Base-by-base conservation (phyloP, 163 green algal species). In the Chloroidium sp. region DNA sequence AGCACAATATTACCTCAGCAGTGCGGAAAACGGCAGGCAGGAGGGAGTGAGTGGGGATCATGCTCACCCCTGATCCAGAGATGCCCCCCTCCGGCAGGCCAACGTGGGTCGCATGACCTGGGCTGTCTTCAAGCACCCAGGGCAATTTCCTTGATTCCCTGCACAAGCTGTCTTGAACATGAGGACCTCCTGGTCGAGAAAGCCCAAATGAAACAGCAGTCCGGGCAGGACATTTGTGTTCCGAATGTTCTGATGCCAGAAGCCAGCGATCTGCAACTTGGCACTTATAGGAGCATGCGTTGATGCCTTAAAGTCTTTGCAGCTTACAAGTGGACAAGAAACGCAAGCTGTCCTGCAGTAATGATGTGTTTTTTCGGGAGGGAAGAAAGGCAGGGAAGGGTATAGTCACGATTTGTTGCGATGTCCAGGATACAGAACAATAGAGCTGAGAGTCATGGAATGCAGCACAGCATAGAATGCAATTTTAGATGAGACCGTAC, bases 41-140 rank as follows among this genome's bases (percentile, higher is more conserved):
- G 36, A 36, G 36, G 64, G 64, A 6, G 64, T 72, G 6, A 6
- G 64, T 6, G 6, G 8, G 6, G 64, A 72, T 72, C 6, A 72
- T 72, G 64, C 64, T 6, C 64, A 72, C 64, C 2, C 8, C 6
- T 8, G 59, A 10, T 14, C 76, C 61, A 57, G 60, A 4, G 6
- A 79, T 10, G 1, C 76, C 76, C 12, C 76, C 76, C 60, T 79
- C 76, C 60, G 61, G 61, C 57, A 61, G 76, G 4, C 76, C 76
- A 60, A 59, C 59, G 76, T 79, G 76, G 69, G 57, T 79, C 60
- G 62, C 6, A 69, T 36, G 61, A 8, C 61, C 60, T 72, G 59
- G 8, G 8, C 76, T 57, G 14, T 79, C 76, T 12, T 69, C 3
- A 13, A 79, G 3, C 1, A 4, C 57, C 76, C 59, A 69, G 1